Conservation (phyloP, 352 stramenopile genomes). For the Globisporangium echinulatum region DNA sequence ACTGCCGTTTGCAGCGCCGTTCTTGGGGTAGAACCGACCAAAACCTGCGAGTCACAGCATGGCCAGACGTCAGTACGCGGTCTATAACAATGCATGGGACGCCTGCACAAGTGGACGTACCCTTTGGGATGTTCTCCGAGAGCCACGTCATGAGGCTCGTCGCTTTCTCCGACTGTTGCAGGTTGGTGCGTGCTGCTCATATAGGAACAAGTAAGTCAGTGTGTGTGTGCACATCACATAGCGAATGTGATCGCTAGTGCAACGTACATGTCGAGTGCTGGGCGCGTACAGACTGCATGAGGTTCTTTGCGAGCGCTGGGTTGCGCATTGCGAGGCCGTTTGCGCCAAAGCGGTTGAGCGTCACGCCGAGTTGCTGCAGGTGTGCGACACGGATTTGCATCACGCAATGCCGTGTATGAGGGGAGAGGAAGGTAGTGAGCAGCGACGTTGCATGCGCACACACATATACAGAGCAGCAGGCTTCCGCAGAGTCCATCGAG, state of each 20-base stretch:
- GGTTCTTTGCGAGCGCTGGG: constrained; percentile 29
- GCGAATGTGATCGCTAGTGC: too few relatives aligned
- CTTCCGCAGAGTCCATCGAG: background rate
- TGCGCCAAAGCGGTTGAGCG: constrained; percentile 48
- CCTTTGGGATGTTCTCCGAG: constrained; percentile 72
- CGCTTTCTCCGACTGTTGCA: constrained; percentile 36
- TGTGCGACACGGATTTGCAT: background rate
- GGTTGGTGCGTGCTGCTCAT: constrained; percentile 28
- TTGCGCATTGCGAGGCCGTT: constrained; percentile 28
- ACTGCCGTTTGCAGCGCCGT: constrained; percentile 20
- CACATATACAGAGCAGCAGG: too few relatives aligned
- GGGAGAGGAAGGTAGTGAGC: too few relatives aligned
- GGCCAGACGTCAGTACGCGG: too few relatives aligned
- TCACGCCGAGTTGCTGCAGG: constrained; percentile 56
- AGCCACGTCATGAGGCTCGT: constrained; percentile 71
- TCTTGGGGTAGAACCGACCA: constrained; percentile 83
- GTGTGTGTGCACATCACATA: too few relatives aligned
- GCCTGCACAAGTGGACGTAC: constrained; percentile 9
- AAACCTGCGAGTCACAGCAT: constrained; percentile 31
- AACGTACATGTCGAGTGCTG: constrained; percentile 60
- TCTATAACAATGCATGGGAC: too few relatives aligned
- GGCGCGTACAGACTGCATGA: constrained; percentile 43
- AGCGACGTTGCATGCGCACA: too few relatives aligned
- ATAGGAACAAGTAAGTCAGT: background rate
- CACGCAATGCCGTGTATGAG: background rate